phyloP scores from a whole-genome alignment of 2,329 filamentous ascomycete species.

The Simplicillium sp. region DNA sequence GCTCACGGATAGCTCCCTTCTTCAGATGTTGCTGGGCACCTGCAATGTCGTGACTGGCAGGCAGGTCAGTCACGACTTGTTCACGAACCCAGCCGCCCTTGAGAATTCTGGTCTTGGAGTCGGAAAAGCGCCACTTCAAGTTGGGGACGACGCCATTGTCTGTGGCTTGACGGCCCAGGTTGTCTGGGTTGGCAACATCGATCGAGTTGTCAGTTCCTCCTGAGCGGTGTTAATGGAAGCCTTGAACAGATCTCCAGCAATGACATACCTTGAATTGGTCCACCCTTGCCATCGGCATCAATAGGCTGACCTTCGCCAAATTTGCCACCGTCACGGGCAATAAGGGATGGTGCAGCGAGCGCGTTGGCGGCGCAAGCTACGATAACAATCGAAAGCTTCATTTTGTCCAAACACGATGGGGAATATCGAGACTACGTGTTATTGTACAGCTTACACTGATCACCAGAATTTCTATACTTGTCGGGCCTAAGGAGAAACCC shows the following conservation, averaged over 20 bases:
- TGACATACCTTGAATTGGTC: conserved; percentile 42
- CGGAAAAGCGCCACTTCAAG: conserved; percentile 61
- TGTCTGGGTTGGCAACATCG: conserved; percentile 54
- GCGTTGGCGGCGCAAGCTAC: conserved; percentile 1
- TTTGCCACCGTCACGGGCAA: conserved; percentile 13
- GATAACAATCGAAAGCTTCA: background rate
- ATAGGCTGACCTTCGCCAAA: conserved; percentile 47
- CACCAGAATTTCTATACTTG: no score
- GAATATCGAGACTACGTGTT: no score
- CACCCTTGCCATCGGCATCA: conserved; percentile 48
- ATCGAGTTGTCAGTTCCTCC: conserved; percentile 54
- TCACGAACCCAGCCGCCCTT: conserved; percentile 58
- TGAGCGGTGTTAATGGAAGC: background rate
- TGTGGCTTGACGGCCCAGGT: conserved; percentile 50
- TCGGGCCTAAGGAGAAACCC: no score
- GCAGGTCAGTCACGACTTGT: conserved; percentile 58
- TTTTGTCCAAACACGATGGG: background rate
- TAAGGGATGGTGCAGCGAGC: conserved; percentile 11
- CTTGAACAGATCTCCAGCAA: background rate
- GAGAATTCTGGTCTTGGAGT: conserved; percentile 53
- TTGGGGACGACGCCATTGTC: conserved; percentile 57
- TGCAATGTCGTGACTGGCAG: conserved; percentile 55
- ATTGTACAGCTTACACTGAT: no score
- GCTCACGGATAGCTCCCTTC: conserved; percentile 55
- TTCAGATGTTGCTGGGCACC: conserved; percentile 59